These are phyloP conservation scores for Daldinia vernicosa DNA, from an alignment of 495 filamentous ascomycete species.

Conservation along the genomic window DNA sequence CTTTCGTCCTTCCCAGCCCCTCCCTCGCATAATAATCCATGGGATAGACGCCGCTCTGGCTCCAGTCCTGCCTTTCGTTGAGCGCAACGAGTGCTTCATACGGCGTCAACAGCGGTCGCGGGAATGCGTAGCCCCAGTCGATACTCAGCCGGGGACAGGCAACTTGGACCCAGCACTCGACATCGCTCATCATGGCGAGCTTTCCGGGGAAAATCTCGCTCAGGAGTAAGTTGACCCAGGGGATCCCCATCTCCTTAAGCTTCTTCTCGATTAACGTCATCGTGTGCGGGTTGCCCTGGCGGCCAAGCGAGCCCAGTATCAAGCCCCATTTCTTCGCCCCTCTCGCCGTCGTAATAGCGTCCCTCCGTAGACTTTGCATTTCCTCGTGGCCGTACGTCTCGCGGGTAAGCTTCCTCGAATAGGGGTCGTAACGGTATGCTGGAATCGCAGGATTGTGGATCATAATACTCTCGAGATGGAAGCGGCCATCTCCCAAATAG, in stretches of 20 bases:
- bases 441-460: slow-evolving; percentile 93
- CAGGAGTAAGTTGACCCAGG: slow-evolving; percentile 82
- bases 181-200: slow-evolving; percentile 86
- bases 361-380: slow-evolving; percentile 80
- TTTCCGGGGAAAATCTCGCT: slow-evolving; percentile 97
- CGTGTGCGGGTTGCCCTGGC: slow-evolving; percentile 95
- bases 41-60: slow-evolving; percentile 76
- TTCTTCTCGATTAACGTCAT: slow-evolving; percentile 84
- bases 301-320: slow-evolving; percentile 89
- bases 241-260: slow-evolving; percentile 71
- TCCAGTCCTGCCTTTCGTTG: slow-evolving; percentile 79
- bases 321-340: slow-evolving; percentile 88
- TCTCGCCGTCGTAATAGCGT: slow-evolving; percentile 78
- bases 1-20: slow-evolving; percentile 81
- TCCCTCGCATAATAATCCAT: slow-evolving; percentile 99
- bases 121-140: slow-evolving; percentile 98
- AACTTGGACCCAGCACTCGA: slow-evolving; percentile 98
- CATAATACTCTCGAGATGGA: slow-evolving; percentile 98
- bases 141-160: slow-evolving; percentile 95
- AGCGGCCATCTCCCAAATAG: slow-evolving; percentile 94
- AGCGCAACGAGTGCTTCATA: slow-evolving; percentile 94
- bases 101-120: slow-evolving; percentile 85
- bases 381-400: slow-evolving; percentile 90
- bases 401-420: slow-evolving; percentile 87
- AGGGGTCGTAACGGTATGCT: slow-evolving; percentile 97